phyloP scores from a whole-genome alignment of 1,284 basidiomycete species.

The Cryptococcus amylolentus region DNA sequence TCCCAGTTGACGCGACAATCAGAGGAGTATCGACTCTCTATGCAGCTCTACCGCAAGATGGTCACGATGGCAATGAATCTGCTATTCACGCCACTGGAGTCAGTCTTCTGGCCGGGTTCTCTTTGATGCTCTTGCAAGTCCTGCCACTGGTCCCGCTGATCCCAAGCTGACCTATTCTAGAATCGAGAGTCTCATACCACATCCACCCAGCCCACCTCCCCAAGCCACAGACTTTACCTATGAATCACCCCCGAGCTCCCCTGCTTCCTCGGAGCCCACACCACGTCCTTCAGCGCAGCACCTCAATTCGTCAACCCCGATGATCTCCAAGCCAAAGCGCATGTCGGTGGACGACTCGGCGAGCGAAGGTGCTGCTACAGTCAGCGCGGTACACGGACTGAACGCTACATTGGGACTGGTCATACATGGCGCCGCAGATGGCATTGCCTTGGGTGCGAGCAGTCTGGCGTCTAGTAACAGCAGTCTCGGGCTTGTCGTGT shows the following conservation, averaged over 20 bases:
- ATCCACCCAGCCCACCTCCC: constrained; percentile 29
- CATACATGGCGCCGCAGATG: constrained; percentile 83
- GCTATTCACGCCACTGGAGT: constrained; percentile 61
- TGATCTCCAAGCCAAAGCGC: constrained; percentile 36
- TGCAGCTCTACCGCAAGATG: constrained; percentile 36
- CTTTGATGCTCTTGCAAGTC: constrained; percentile 72
- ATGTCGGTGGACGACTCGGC: constrained; percentile 24
- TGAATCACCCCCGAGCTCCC: constrained; percentile 12
- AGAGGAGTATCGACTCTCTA: constrained; percentile 51
- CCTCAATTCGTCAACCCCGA: constrained; percentile 32
- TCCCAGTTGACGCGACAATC: background rate
- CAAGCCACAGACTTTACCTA: constrained; percentile 14
- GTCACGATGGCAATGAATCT: constrained; percentile 42
- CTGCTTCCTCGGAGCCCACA: constrained; percentile 10
- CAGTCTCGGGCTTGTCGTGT: constrained; percentile 70
- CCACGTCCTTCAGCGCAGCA: constrained; percentile 20
- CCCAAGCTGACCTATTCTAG: constrained; percentile 15
- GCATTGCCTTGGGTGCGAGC: constrained; percentile 77
- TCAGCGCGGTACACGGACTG: constrained; percentile 47
- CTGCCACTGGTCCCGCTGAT: constrained; percentile 32
- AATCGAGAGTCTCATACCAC: constrained; percentile 45
- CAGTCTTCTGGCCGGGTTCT: constrained; percentile 73
- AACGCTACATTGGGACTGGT: constrained; percentile 78
- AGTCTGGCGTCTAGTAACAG: constrained; percentile 32
- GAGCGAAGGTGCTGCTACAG: constrained; percentile 5